Evolutionary conservation across 495 filamentous ascomycete genomes (phyloP).

Genomic region (Hypoxylon cercidicola): DNA sequence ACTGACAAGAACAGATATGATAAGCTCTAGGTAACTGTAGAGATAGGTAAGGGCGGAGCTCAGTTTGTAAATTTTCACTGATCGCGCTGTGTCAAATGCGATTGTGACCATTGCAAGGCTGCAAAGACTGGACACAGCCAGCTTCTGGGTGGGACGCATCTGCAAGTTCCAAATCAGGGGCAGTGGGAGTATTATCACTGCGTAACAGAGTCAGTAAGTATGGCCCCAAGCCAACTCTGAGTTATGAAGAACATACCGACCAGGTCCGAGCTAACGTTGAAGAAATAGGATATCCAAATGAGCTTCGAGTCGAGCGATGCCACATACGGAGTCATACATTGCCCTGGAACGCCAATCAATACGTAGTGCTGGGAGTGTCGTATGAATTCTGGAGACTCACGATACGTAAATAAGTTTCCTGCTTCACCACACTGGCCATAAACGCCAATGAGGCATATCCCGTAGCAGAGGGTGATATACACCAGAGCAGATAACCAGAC

Average conservation of each 20-base stretch:
- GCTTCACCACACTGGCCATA: conserved; percentile 27
- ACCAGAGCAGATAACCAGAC: conserved; percentile 2
- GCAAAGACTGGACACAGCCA: conserved; percentile 46
- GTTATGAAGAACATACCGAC: conserved; percentile 7
- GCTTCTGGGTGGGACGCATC: conserved; percentile 42
- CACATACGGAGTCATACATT: conserved; percentile 10
- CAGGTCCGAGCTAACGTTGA: conserved; percentile 16
- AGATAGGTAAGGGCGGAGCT: conserved; percentile 13
- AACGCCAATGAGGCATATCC: conserved; percentile 21
- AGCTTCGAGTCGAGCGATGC: conserved; percentile 7
- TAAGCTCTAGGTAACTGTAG: conserved; percentile 28
- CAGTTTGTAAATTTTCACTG: conserved; percentile 21
- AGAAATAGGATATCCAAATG: conserved; percentile 15
- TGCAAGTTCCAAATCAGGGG: conserved; percentile 51
- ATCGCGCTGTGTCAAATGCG: conserved; percentile 27
- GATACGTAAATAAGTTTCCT: conserved; percentile 13
- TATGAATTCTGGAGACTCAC: not conserved
- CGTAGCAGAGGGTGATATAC: conserved; percentile 24
- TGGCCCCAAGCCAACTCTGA: not conserved
- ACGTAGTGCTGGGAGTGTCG: not conserved
- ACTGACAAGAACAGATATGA: conserved; percentile 22
- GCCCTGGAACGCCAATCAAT: not conserved
- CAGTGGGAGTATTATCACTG: conserved; percentile 43
- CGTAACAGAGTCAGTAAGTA: not conserved
- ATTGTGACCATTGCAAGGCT: conserved; percentile 27